A percentile compares a stretch with the other conserved stretches of the same genome.
Conservation (phyloP, 768 basidiomycete species). For the Tylopilus felleus region DNA sequence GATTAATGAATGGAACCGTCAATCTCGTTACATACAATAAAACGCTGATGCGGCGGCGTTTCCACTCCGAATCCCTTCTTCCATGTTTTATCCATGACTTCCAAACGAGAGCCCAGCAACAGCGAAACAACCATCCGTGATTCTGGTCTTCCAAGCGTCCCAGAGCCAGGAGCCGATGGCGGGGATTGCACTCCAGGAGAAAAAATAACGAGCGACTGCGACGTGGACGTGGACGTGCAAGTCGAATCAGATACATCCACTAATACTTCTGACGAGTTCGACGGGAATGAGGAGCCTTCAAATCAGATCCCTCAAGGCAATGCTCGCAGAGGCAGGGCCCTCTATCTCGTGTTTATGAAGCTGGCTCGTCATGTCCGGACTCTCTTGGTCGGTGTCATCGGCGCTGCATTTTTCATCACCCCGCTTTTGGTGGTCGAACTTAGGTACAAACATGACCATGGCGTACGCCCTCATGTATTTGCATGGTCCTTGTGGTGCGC, state of each 20-base stretch:
- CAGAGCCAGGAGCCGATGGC: slow-evolving; percentile 1
- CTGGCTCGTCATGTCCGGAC: slow-evolving; percentile 58
- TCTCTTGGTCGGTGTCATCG: slow-evolving; percentile 55
- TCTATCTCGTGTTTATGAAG: slow-evolving; percentile 67
- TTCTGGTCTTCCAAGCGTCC: neutral
- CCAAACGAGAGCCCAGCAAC: slow-evolving; percentile 10
- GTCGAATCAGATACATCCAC: slow-evolving; percentile 43
- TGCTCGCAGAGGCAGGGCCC: slow-evolving; percentile 57
- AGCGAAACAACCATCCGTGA: neutral
- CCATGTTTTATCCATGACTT: slow-evolving; percentile 13
- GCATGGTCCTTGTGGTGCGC: slow-evolving; percentile 68
- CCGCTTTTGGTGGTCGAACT: slow-evolving; percentile 68
- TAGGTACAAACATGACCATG: slow-evolving; percentile 46
- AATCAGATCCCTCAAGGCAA: slow-evolving; percentile 33
- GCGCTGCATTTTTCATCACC: slow-evolving; percentile 60
- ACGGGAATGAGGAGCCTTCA: slow-evolving; percentile 61
- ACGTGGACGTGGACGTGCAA: slow-evolving; percentile 8
- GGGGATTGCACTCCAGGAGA: neutral
- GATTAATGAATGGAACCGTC: no score
- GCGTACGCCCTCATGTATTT: slow-evolving; percentile 53
- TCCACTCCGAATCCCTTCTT: neutral
- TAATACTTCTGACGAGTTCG: slow-evolving; percentile 65
- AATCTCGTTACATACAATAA: no score
- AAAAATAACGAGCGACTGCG: slow-evolving; percentile 8
- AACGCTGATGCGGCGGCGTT: neutral